These are phyloP conservation scores for Gracilaria domingensis DNA, from an alignment of 23 red algal genomes.

Conservation along the genomic window DNA sequence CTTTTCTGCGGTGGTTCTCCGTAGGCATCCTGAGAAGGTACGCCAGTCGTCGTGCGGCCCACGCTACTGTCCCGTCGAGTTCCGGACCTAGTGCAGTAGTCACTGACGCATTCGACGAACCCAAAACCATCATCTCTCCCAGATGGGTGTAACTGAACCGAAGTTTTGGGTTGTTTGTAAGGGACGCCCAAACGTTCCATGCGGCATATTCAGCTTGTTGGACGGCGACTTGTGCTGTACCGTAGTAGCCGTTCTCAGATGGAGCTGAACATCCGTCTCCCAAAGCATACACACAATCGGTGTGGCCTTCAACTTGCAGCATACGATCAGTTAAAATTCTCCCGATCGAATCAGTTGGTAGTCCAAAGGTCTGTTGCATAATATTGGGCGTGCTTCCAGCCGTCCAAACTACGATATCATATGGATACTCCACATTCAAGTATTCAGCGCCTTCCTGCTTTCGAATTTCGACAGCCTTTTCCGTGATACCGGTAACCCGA, in stretches of 20 bases:
- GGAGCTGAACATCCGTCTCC: constrained; percentile 76
- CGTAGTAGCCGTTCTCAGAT: constrained; percentile 22
- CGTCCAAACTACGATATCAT: constrained; percentile 93
- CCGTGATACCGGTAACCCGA: constrained; percentile 55
- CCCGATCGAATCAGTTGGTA: constrained; percentile 54
- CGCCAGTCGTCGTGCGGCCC: constrained; percentile 73
- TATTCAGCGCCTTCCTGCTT: constrained; percentile 8
- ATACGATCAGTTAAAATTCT: constrained; percentile 61
- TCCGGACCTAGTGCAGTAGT: constrained; percentile 69
- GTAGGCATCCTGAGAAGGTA: constrained; percentile 95
- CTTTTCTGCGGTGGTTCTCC: constrained; percentile 73
- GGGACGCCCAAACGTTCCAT: constrained; percentile 91
- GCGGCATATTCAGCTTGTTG: constrained; percentile 96
- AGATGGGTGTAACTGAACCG: constrained; percentile 88
- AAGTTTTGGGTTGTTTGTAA: constrained; percentile 76
- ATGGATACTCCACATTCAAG: constrained; percentile 32
- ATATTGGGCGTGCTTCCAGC: constrained; percentile 75
- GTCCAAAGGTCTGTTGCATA: constrained; percentile 48
- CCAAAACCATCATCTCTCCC: constrained; percentile 97
- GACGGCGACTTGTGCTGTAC: constrained; percentile 91
- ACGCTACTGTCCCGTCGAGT: constrained; percentile 78
- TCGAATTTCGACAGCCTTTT: constrained; percentile 46
- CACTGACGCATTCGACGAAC: constrained; percentile 70
- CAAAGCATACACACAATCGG: constrained; percentile 78
- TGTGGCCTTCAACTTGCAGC: constrained; percentile 67